Evolutionary conservation across 257 asterid genomes (phyloP).

Genomic region (Thymus mandschuricus): DNA sequence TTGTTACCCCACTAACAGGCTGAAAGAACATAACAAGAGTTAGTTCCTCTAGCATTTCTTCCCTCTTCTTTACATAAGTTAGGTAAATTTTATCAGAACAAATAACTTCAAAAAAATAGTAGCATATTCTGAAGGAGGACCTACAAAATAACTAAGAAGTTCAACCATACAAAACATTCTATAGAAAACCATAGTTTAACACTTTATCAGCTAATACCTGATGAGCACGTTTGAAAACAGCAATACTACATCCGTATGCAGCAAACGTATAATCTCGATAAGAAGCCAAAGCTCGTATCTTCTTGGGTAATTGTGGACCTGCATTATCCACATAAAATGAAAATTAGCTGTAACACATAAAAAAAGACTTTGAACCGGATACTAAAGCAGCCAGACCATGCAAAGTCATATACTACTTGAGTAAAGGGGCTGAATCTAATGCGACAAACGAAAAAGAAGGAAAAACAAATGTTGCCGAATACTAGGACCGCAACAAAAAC

Average conservation of each 20-base stretch:
- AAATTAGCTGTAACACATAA: neutral
- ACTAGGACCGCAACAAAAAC: neutral
- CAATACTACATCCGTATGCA: slow-evolving; percentile 66
- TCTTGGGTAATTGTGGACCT: slow-evolving; percentile 94
- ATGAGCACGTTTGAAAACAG: slow-evolving; percentile 31
- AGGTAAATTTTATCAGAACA: slow-evolving; percentile 2
- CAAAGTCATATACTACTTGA: slow-evolving; percentile 7
- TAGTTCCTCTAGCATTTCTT: neutral
- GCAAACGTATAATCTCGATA: slow-evolving; percentile 88
- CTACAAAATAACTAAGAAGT: neutral
- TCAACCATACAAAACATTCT: neutral
- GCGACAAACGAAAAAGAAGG: neutral
- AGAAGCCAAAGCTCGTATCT: slow-evolving; percentile 89
- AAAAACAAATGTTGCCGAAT: neutral
- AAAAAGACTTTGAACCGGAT: neutral
- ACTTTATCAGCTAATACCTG: slow-evolving; percentile 8
- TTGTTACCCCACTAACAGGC: slow-evolving; percentile 2
- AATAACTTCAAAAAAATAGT: neutral
- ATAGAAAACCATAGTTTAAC: neutral
- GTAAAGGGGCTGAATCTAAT: neutral
- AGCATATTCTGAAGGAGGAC: neutral
- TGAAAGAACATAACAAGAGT: slow-evolving; percentile 1
- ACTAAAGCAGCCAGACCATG: slow-evolving; percentile 2
- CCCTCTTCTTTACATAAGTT: neutral
- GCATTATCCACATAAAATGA: slow-evolving; percentile 27